These are phyloP conservation scores for Monascus purpureus DNA, from an alignment of 495 filamentous ascomycete genomes.

Conservation along the genomic window DNA sequence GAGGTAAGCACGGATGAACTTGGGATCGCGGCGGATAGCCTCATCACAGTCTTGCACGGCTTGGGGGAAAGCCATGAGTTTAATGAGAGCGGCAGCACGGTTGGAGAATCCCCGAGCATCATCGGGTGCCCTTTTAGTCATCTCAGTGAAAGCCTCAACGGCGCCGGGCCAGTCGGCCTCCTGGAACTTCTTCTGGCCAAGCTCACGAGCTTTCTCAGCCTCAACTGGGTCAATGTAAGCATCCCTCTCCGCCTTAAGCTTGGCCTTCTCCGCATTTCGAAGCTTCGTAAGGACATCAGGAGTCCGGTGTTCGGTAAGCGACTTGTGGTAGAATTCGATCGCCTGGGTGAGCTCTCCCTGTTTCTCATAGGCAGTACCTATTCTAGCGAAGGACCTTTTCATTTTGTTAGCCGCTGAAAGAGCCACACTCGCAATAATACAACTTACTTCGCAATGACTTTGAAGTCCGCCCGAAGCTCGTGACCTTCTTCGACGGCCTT, in stretches of 20 bases:
- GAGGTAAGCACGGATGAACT: constrained; percentile 91
- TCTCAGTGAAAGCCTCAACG: constrained; percentile 90
- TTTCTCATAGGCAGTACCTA: constrained; percentile 86
- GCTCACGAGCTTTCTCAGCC: constrained; percentile 89
- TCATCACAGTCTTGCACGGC: constrained; percentile 86
- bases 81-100: constrained; percentile 91
- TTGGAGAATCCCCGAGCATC: constrained; percentile 95
- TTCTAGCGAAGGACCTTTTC: constrained; percentile 64
- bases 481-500: constrained; percentile 82
- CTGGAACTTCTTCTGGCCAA: constrained; percentile 94
- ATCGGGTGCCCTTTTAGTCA: constrained; percentile 87
- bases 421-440: too few relatives aligned
- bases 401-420: background rate
- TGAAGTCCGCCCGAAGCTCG: constrained; percentile 82
- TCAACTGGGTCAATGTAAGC: constrained; percentile 82
- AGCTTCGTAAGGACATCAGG: constrained; percentile 89
- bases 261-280: constrained; percentile 80
- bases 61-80: constrained; percentile 86
- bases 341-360: constrained; percentile 64
- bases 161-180: constrained; percentile 91
- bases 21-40: constrained; percentile 78
- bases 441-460: constrained; percentile 82
- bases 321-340: constrained; percentile 82
- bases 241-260: constrained; percentile 60
- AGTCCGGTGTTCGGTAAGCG: constrained; percentile 91